Percentiles rank a stretch among this genome's conserved stretches.
These are phyloP conservation scores for Vitis vinifera DNA, from an alignment of 164 flowering plant genomes.

Conservation along the genomic window DNA sequence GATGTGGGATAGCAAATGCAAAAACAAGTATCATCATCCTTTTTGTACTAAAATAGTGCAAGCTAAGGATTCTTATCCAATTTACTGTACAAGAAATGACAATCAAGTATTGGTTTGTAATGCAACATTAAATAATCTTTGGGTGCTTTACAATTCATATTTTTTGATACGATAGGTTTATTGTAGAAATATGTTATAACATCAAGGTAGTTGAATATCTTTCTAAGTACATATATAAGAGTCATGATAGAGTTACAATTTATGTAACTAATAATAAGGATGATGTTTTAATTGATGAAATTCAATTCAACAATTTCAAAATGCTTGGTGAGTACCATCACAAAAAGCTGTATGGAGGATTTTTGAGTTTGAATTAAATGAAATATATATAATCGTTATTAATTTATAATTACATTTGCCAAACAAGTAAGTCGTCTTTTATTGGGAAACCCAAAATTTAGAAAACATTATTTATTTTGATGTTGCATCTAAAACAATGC, in stretches of 20 bases:
- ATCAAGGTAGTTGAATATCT: neutral
- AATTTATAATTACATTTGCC: slow-evolving; percentile 3
- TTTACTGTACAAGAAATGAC: no score
- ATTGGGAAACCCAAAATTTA: no score
- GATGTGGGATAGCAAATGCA: no score
- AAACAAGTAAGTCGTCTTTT: no score
- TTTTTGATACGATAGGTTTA: slow-evolving; percentile 2
- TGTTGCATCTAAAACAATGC: no score
- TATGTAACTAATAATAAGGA: neutral
- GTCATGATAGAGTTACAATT: slow-evolving; percentile 1
- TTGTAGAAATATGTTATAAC: slow-evolving; percentile 15
- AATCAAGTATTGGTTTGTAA: no score
- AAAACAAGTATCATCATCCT: no score
- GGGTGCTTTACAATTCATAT: no score
- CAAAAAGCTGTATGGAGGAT: slow-evolving; percentile 10
- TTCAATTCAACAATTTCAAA: slow-evolving; percentile 10
- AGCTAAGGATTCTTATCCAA: no score
- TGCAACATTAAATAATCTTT: no score
- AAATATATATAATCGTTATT: neutral
- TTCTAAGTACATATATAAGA: slow-evolving; percentile 19
- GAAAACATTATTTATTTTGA: no score
- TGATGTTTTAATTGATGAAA: slow-evolving; percentile 3
- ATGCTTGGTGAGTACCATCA: slow-evolving; percentile 15
- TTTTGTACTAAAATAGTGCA: no score
- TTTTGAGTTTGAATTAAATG: neutral